Conservation (phyloP, 345 rosid genomes). For the Eucalyptus dawsonii region DNA sequence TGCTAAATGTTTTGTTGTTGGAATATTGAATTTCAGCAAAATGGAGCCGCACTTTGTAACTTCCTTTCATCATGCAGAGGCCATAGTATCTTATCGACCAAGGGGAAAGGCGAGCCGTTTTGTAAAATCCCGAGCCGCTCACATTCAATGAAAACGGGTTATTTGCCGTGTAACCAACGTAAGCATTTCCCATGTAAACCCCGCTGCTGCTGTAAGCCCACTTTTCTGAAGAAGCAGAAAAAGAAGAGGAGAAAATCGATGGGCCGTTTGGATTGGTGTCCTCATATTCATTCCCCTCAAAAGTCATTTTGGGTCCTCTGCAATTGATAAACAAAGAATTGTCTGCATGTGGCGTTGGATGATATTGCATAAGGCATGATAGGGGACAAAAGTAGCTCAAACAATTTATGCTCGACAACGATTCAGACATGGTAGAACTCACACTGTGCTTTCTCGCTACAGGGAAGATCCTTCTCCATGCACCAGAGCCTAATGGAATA, state of each 20-base stretch:
- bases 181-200: background rate
- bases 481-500: conserved; percentile 44
- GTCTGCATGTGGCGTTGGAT: conserved; percentile 14
- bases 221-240: background rate
- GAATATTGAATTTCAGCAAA: conserved; percentile 88
- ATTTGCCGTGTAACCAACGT: background rate
- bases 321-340: conserved; percentile 68
- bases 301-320: conserved; percentile 27
- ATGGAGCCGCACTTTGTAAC: conserved; percentile 58
- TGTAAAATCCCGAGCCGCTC: conserved; percentile 20
- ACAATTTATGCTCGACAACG: background rate
- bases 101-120: conserved; percentile 59
- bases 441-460: conserved; percentile 35
- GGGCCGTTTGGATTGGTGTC: conserved; percentile 21
- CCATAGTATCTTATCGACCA: conserved; percentile 71
- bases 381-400: background rate
- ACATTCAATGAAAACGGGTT: conserved; percentile 14
- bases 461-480: conserved; percentile 53
- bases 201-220: conserved; percentile 88
- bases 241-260: conserved; percentile 13
- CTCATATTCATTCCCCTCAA: conserved; percentile 23
- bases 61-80: conserved; percentile 44
- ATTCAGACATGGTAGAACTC: background rate
- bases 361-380: background rate
- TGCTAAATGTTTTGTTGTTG: conserved; percentile 24